Percentiles rank a stretch among this genome's conserved stretches.
These are phyloP conservation scores for Suhomyces panamericanus DNA, from an alignment of 1,139 yeast species.

Conservation along the genomic window DNA sequence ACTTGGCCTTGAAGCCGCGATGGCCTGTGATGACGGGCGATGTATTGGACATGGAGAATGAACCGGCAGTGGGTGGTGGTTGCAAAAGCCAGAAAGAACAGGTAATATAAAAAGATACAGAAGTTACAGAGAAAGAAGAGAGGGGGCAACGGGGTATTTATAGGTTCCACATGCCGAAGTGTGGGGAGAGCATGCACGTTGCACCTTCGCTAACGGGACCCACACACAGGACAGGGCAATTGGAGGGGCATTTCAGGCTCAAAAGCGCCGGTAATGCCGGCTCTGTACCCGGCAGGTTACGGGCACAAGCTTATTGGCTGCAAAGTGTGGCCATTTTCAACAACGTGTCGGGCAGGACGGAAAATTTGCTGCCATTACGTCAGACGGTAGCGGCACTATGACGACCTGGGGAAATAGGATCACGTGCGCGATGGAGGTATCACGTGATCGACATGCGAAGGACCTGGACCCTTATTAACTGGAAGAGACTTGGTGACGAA, in stretches of 20 bases:
- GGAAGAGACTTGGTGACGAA: too few relatives aligned
- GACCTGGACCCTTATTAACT: too few relatives aligned
- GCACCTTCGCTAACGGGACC: background rate
- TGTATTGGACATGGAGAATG: constrained; percentile 5
- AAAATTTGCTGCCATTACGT: constrained; percentile 1
- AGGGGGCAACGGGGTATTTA: background rate
- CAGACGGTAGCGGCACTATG: background rate
- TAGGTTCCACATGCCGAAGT: background rate
- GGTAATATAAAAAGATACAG: background rate
- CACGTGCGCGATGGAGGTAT: background rate
- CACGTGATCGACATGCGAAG: too few relatives aligned
- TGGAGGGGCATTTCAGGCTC: background rate
- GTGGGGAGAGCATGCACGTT: constrained; percentile 1
- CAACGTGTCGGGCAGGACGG: constrained; percentile 3
- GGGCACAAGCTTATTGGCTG: background rate
- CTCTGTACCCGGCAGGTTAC: background rate
- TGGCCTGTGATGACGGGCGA: constrained; percentile 45
- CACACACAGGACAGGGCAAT: background rate
- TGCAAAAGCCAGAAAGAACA: background rate
- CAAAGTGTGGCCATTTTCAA: background rate
- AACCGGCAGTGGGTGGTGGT: too few relatives aligned
- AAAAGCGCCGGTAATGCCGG: background rate
- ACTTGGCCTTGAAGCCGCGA: constrained; percentile 57
- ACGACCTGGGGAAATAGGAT: background rate
- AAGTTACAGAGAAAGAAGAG: too few relatives aligned